Base-by-base conservation (phyloP, 495 filamentous ascomycete species). In the Peziza echinospora region DNA sequence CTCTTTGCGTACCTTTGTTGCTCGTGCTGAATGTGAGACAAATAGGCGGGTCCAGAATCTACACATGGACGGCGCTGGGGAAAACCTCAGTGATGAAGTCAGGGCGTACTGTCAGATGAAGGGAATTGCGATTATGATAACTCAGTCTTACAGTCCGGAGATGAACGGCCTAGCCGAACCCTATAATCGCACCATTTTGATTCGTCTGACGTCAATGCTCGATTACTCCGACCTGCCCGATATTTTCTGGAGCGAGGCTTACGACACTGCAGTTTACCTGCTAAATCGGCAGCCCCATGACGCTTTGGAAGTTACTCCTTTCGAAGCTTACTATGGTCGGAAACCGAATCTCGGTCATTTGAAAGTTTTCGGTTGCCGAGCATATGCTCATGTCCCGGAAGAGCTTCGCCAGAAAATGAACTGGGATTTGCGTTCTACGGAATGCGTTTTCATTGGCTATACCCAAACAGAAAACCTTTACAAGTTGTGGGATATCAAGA, bases 401-500 rank as follows among this genome's bases (percentile, higher is more conserved):
- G 41, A 49, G 13, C 16, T 16, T 10, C 28, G 16, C 9, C 13
- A 8, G 11, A 0, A 3, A 2, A 47, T 25, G 24, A 49, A 49
- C 6, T 16, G 44, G 1, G 47, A 46, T 17, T 21, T 10, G 8
- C 10, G 19, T 6, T n/a, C 41, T 1, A 4, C 4, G 5, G 17
- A 9, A 21, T 24, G 40, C 21, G 45, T 49, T 6, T 34, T 49
- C n/a, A 13, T 49, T 0, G 47, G 41, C 0, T 49, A 46, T 2
- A 26, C 6, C 3, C 1, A 5, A 3, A 25, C 47, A 9, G 3
- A 11, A 0, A 46, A 49, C 7, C 5, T 11, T 3, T 49, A 10
- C 28, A 34, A 49, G 5, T n/a, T 49, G 5, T 49, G 45, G 4
- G 42, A 49, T 46, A 41, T 24, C 8, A 13, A 46, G 1, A 22